Base-by-base conservation (phyloP, 228 moss, liverwort and hornwort genomes). In the Sphagnum magellanicum region DNA sequence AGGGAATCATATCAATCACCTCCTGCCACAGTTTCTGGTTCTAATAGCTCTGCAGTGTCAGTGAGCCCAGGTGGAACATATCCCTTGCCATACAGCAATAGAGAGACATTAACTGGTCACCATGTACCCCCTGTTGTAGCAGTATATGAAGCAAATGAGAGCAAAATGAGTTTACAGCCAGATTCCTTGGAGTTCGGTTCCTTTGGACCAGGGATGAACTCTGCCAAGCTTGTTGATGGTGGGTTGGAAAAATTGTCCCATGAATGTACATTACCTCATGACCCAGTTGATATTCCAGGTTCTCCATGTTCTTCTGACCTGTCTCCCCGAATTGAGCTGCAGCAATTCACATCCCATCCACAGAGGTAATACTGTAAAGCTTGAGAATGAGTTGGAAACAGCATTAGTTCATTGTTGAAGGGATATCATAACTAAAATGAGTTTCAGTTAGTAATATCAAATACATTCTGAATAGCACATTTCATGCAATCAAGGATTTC, bases 331-430 rank as follows among this genome's bases (percentile, higher is more conserved):
- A 67, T 13, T 68, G 12, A 59, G 57, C 59, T 61, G 9, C 71
- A 63, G 63, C 51, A 64, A 68, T 70, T 53, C 48, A 68, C 76
- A 64, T 68, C 71, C 53, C 65, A 71, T 63, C 61, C 50, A 49
- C 67, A 63, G 69, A 69, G 72, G 74, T 74, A 57, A 55, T 32
- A 32, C 32, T 32, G 32, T 32, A 3, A 32, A 32, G 32, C 32
- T 32, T 32, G 32, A 32, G 32, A 32, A 32, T 2, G 1, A 32
- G 32, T 32, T 32, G 32, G 32, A 32, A 32, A 3, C 32, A 32
- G 32, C 48, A 59, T 58, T 16, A 50, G 48, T 69, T 69, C 59
- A 60, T 57, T 6, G 49, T 63, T 60, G 75, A 53, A 16, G 81
- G 77, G 61, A 60, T 66, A 59, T n/a, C 50, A 15, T 66, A 67